phyloP scores from a whole-genome alignment of 352 stramenopile species.

The Phytophthora litchii region DNA sequence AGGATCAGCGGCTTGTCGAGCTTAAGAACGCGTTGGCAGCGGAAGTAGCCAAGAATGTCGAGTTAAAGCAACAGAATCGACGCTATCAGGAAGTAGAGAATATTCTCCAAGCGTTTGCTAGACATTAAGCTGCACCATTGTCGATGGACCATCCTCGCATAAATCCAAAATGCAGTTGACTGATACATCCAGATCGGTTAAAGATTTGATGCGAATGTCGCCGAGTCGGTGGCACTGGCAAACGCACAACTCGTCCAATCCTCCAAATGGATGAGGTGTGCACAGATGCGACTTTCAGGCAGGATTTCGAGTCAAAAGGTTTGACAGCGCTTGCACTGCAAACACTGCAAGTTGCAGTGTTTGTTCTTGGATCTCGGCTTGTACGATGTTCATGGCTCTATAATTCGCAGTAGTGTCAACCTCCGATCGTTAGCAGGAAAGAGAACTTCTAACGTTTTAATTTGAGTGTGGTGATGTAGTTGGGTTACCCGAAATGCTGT shows the following conservation, averaged over 20 bases:
- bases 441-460: background rate
- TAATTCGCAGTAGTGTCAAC: background rate
- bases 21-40: constrained; percentile 20
- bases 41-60: constrained; percentile 7
- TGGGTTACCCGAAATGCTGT: no score
- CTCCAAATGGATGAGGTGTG: constrained; percentile 24
- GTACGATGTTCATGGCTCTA: background rate
- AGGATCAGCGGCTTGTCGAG: constrained; percentile 15
- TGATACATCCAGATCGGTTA: background rate
- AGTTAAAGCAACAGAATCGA: constrained; percentile 11
- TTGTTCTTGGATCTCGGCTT: background rate
- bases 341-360: no score
- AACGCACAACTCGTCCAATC: constrained; percentile 31
- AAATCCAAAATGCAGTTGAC: no score
- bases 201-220: constrained; percentile 10
- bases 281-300: constrained; percentile 23
- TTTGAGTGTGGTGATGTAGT: no score
- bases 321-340: no score
- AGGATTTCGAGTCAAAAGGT: no score
- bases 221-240: constrained; percentile 6
- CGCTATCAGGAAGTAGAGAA: constrained; percentile 13
- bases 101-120: constrained; percentile 11
- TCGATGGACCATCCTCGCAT: background rate
- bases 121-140: no score
- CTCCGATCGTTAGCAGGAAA: background rate